Conservation (phyloP, 2,329 filamentous ascomycete genomes). For the Leptographium wingfieldii region DNA sequence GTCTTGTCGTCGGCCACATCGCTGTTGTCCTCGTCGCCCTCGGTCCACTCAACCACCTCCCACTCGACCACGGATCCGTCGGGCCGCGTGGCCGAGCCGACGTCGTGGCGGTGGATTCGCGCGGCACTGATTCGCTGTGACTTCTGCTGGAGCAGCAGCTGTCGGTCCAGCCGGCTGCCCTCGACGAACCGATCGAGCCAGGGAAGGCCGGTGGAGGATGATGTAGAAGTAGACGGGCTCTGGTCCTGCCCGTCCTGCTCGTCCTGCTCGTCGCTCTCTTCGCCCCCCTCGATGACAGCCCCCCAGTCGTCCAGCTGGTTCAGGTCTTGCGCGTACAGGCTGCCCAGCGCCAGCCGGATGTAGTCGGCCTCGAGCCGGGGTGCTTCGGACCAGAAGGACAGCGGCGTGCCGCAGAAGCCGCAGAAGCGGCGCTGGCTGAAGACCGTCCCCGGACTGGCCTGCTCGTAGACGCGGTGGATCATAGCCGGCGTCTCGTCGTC, state of each 20-base stretch:
- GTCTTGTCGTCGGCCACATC: neutral
- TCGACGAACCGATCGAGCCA: conserved; percentile 80
- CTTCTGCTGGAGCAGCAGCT: conserved; percentile 43
- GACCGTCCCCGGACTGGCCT: conserved; percentile 29
- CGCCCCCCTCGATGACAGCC: conserved; percentile 41
- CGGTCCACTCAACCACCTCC: conserved; percentile 69
- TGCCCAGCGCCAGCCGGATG: conserved; percentile 73
- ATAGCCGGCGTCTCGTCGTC: conserved; percentile 59
- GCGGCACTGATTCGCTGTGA: conserved; percentile 31
- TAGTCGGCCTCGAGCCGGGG: conserved; percentile 59
- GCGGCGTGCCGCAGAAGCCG: conserved; percentile 78
- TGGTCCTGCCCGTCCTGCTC: conserved; percentile 16
- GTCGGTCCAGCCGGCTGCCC: conserved; percentile 56
- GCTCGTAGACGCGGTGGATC: conserved; percentile 56
- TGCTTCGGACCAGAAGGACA: conserved; percentile 72
- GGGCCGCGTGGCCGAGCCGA: conserved; percentile 24
- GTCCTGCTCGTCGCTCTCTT: conserved; percentile 16
- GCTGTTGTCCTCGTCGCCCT: conserved; percentile 22
- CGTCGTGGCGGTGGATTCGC: conserved; percentile 9
- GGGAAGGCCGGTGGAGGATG: conserved; percentile 41
- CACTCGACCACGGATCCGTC: conserved; percentile 63
- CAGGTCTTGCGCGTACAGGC: conserved; percentile 58
- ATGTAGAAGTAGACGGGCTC: conserved; percentile 41
- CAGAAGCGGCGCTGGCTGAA: conserved; percentile 68
- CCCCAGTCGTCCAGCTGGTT: conserved; percentile 61